These are phyloP conservation scores for Syzygium jambos DNA, from an alignment of 345 rosid species.

Conservation along the genomic window DNA sequence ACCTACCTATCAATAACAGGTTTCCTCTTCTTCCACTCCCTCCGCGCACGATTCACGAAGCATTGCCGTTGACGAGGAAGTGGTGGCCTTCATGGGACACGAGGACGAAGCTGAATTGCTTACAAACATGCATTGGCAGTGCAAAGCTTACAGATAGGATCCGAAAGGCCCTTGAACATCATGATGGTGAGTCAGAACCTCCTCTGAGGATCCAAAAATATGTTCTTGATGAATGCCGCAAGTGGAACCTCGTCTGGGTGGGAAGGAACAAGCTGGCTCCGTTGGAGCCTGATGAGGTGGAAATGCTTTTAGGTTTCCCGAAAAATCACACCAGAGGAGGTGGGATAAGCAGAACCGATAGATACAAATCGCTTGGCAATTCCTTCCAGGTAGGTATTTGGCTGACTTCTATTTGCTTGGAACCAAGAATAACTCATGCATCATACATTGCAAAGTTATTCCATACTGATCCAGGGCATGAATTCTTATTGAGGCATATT, in stretches of 20 bases:
- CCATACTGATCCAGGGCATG: background rate
- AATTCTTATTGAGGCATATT: background rate
- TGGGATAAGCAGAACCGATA: conserved; percentile 75
- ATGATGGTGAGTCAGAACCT: conserved; percentile 37
- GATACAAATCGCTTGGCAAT: conserved; percentile 86
- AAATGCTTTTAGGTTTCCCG: conserved; percentile 85
- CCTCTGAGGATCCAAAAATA: conserved; percentile 33
- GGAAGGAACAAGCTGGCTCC: conserved; percentile 84
- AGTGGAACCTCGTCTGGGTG: conserved; percentile 95
- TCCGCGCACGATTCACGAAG: conserved; percentile 56
- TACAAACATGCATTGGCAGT: conserved; percentile 60
- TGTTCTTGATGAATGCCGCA: conserved; percentile 62
- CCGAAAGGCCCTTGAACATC: conserved; percentile 43
- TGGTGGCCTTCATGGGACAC: conserved; percentile 97
- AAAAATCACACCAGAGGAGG: conserved; percentile 92
- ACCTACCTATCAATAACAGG: conserved; percentile 59
- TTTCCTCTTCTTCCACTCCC: conserved; percentile 68
- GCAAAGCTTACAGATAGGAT: conserved; percentile 71
- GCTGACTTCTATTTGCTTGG: background rate
- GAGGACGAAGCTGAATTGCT: conserved; percentile 71
- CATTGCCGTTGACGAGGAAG: conserved; percentile 54
- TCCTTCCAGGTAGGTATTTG: conserved; percentile 63
- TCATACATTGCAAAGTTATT: background rate
- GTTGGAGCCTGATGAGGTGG: conserved; percentile 86
- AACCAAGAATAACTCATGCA: background rate